Evolutionary conservation across 1,284 basidiomycete species (phyloP).

Genomic region (Apiotrichum domesticum): DNA sequence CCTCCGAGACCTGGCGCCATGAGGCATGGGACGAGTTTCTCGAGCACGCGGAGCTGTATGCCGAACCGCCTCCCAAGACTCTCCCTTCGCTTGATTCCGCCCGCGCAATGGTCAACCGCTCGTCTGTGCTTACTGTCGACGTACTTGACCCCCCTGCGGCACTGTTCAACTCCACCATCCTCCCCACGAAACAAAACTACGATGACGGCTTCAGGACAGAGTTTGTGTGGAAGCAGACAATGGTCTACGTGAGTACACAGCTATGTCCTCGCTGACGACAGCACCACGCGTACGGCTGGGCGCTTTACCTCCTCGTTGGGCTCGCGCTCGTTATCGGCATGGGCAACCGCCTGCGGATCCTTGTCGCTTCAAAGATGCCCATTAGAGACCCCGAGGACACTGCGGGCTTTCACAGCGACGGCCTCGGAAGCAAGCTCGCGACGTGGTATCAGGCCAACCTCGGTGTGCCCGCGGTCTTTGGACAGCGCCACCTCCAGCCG

Average conservation of each 20-base stretch:
- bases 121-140: neutral
- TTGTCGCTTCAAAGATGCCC: neutral
- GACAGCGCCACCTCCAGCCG: constrained; percentile 17
- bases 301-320: constrained; percentile 20
- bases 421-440: neutral
- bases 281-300: constrained; percentile 25
- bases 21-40: constrained; percentile 1
- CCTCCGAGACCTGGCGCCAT: neutral
- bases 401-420: too few relatives aligned
- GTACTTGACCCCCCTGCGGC: neutral
- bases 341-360: constrained; percentile 6
- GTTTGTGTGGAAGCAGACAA: too few relatives aligned
- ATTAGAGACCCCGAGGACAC: neutral
- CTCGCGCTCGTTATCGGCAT: constrained; percentile 17
- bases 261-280: neutral
- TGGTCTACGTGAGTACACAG: too few relatives aligned
- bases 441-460: constrained; percentile 16
- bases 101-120: neutral
- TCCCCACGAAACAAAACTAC: neutral
- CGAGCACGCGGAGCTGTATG: neutral
- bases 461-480: constrained; percentile 19
- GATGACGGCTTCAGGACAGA: neutral
- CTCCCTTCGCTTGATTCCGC: neutral
- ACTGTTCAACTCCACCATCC: neutral
- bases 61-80: neutral